Base-by-base conservation (phyloP, 345 rosid genomes). In the Acer saccharum region DNA sequence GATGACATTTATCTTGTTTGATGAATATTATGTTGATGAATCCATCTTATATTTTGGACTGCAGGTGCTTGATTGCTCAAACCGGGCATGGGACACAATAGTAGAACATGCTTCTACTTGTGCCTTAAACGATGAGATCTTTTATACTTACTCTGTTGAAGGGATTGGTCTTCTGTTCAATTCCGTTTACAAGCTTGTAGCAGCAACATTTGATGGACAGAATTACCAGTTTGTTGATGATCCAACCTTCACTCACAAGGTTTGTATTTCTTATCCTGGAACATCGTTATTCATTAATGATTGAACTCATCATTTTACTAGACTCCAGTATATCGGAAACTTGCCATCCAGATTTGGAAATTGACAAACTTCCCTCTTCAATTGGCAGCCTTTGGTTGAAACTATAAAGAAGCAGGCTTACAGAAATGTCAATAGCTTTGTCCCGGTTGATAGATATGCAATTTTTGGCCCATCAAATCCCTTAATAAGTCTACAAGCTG, bases 61-160 rank as follows among this genome's bases (percentile, higher is more conserved):
- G 78, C 82, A 96, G 99, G 79, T 89, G 8, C 74, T 93, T 63
- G 80, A 84, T 71, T 79, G 83, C 72, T 75, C 97, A 16, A 87
- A 74, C 73, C 87, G 17, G 79, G 84, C 3, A 10, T 94, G 95
- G 97, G 84, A 90, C 0, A 69, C 78, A 39, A 91, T 94, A 68
- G 77, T 90, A 66, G 81, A 74, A 2, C 99, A 96, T 46, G 98
- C 97, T 4, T 73, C 54, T 14, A 5, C 68, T 2, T 96, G 99
- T 81, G 89, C 81, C 71, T 16, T 85, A 27, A 89, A 92, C 10
- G 90, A 84, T 72, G 78, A 79, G 48, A 87, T 85, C 77, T 63
- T 81, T 25, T 88, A 84, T 68, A 13, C 71, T 52, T 92, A 89
- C 83, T 16, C 66, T 52, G 79, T 76, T 14, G 75, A 71, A 18